Percentiles rank a stretch among this genome's conserved stretches.
These are phyloP conservation scores for Exsudoporus frostii DNA, from an alignment of 768 basidiomycete genomes.

Conservation along the genomic window DNA sequence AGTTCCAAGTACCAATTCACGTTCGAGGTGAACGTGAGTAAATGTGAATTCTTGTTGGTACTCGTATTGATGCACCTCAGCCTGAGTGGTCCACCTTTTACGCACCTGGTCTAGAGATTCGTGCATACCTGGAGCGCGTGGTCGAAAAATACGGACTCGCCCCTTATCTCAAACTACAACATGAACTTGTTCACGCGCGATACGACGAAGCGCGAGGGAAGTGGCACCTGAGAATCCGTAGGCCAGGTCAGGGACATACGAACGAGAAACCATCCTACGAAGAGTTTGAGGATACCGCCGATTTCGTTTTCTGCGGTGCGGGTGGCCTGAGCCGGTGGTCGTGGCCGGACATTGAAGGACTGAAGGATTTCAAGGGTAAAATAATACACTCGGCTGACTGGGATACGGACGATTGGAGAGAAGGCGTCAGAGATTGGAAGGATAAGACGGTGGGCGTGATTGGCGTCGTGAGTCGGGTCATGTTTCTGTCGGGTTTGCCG, in stretches of 20 bases:
- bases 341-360: conserved; percentile 64
- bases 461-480: conserved; percentile 45
- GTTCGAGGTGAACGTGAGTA: conserved; percentile 49
- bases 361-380: conserved; percentile 53
- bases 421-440: conserved; percentile 46
- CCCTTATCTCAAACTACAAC: conserved; percentile 51
- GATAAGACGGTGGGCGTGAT: conserved; percentile 56
- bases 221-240: conserved; percentile 53
- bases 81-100: conserved; percentile 62
- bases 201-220: conserved; percentile 51
- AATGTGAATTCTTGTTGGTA: not conserved
- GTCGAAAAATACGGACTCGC: conserved; percentile 56
- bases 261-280: conserved; percentile 30
- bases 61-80: conserved; percentile 26
- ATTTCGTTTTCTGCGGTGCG: conserved; percentile 55
- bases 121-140: conserved; percentile 47
- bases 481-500: not conserved
- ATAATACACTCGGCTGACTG: conserved; percentile 65
- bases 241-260: conserved; percentile 17
- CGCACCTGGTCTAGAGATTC: conserved; percentile 58
- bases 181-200: conserved; percentile 49
- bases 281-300: conserved; percentile 51
- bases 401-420: conserved; percentile 46
- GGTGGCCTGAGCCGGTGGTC: conserved; percentile 56
- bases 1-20: conserved; percentile 51